Evolutionary conservation across 2,329 filamentous ascomycete genomes (phyloP), one percentile per base, ranked within the genome.

Genomic region (Colletotrichum somersetense): DNA sequence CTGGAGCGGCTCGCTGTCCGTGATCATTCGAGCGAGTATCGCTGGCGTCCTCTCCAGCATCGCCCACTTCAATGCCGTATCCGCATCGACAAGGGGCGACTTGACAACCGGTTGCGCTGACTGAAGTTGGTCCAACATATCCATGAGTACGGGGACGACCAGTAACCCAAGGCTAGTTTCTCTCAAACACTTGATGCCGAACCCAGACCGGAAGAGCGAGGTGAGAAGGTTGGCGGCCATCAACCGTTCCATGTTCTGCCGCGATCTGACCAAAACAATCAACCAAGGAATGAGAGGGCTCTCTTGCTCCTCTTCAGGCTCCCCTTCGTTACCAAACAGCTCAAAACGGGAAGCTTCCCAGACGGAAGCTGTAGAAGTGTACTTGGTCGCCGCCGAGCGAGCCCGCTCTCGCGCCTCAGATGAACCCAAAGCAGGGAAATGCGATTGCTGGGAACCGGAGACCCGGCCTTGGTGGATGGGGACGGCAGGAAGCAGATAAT

Each of bases 1-100:
- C 81, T 98, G 96, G 65, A 98, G 86, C 71, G 89, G 87, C 72
- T 92, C 90, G 79, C 91, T 94, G 77, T 96, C 93, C 35, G 91
- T 90, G 23, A 97, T 90, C 50, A 98, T 85, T 57, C 91, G 90
- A 20, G 94, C 93, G 66, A 98, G 85, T 14, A 97, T 88, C 1
- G 89, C 87, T 10, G 95, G 93, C 2, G 93, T 91, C 73, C 89
- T 89, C 79, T 96, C 93, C 67, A 91, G 85, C 16, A 94, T 85
- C 11, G 83, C 80, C 76, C 88, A 85, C 30, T 84, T 83, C 16
- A 82, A 77, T 16, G 84, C 81, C 40, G 78, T 81, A 40, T 80
- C 76, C 18, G 81, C 77, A 44, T 83, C 82, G 18, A 83, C 77
- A 48, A 83, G 52, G 33, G 70, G 72, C 40, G 71, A 73, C 62